Conservation (phyloP, 257 asterid species). For the Nemophila menziesii region DNA sequence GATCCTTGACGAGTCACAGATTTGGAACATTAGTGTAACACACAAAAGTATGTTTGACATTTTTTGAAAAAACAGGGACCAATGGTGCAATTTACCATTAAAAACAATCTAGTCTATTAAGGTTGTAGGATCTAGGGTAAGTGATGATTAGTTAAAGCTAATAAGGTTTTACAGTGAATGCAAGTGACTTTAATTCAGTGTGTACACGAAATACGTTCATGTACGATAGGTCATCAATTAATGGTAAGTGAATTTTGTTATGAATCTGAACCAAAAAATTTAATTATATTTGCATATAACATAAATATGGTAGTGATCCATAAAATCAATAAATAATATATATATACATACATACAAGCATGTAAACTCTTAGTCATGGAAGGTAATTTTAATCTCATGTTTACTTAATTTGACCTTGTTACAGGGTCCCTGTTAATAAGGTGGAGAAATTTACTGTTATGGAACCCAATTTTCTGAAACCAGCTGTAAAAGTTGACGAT, state of each 20-base stretch:
- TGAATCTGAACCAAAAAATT: no score
- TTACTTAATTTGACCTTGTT: conserved; percentile 1
- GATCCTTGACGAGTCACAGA: neutral
- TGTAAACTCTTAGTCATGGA: no score
- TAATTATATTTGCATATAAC: no score
- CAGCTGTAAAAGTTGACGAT: conserved; percentile 30
- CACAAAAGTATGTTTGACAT: no score
- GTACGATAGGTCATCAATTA: neutral
- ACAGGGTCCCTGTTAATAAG: conserved; percentile 13
- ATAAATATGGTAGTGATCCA: no score
- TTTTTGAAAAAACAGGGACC: neutral
- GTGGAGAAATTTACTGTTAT: conserved; percentile 6
- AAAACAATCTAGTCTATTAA: neutral
- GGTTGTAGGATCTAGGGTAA: neutral
- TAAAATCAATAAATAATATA: no score
- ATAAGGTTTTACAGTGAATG: neutral
- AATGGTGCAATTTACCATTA: no score
- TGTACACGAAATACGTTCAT: neutral
- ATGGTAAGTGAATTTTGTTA: no score
- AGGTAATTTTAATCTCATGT: no score
- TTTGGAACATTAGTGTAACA: no score
- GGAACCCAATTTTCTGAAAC: conserved; percentile 14
- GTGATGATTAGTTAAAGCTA: neutral
- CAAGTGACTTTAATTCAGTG: neutral
- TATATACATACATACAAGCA: no score